Evolutionary conservation across 1,284 basidiomycete genomes (phyloP).

Genomic region (Cryptococcus sp.): DNA sequence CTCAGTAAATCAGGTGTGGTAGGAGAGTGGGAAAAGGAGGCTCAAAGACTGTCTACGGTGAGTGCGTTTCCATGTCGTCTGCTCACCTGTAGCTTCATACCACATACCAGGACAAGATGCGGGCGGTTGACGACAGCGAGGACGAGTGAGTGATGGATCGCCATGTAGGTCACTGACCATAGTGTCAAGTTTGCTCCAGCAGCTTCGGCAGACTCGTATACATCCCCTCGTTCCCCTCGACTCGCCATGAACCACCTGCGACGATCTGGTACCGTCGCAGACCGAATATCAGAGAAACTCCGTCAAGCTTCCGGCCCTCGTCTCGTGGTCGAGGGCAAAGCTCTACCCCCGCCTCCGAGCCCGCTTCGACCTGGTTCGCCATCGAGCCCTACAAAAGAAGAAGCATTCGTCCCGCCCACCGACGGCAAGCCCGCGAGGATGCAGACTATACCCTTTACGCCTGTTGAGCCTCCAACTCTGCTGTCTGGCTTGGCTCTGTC

Average conservation of each 20-base stretch:
- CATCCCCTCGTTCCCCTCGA: conserved; percentile 60
- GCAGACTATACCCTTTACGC: conserved; percentile 1
- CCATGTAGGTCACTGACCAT: conserved; percentile 1
- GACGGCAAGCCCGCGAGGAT: conserved; percentile 30
- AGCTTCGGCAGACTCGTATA: conserved; percentile 26
- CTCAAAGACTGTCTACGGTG: conserved; percentile 30
- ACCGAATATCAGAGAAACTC: conserved; percentile 46
- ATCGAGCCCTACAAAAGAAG: conserved; percentile 30
- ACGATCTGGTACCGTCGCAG: conserved; percentile 42
- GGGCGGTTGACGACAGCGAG: conserved; percentile 78
- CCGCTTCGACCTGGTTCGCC: conserved; percentile 20
- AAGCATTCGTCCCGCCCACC: conserved; percentile 38
- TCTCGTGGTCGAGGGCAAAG: conserved; percentile 29
- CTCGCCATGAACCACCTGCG: conserved; percentile 60
- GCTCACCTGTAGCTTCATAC: conserved; percentile 57
- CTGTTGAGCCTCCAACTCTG: conserved; percentile 48
- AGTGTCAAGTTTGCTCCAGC: conserved; percentile 81
- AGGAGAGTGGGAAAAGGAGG: conserved; percentile 60
- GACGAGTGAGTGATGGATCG: conserved; percentile 63
- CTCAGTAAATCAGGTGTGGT: conserved; percentile 55
- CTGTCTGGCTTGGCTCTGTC: conserved; percentile 67
- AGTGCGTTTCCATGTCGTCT: conserved; percentile 8
- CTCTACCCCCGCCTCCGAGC: conserved; percentile 25
- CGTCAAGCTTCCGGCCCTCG: conserved; percentile 26
- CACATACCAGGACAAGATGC: conserved; percentile 67